Evolutionary conservation across 2,329 filamentous ascomycete species (phyloP), one percentile per base, ranked within the genome.

Genomic region (Fusarium verrucosum): DNA sequence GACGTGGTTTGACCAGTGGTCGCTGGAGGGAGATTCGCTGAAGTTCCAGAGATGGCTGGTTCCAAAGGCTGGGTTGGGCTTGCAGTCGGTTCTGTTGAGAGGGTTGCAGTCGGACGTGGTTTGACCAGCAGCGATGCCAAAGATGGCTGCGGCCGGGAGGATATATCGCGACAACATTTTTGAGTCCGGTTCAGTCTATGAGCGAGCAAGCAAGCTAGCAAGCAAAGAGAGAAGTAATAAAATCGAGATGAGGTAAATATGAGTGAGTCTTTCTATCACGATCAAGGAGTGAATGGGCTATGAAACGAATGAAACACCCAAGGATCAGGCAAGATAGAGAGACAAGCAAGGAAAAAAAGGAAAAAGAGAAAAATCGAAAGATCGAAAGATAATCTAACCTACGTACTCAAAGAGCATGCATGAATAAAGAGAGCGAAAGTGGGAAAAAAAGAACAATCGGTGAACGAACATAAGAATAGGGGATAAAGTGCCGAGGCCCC

Each of bases 101-200:
- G 94, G 94, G 73, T 96, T 89, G 81, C 94, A 98, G 37, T 83
- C 76, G 9, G 91, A 92, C 53, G 78, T 87, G 28, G 93, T 92
- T 76, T 97, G 94, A 44, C 90, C 92, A 33, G 82, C 68, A 43
- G 82, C 80, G 38, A 84, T 76, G 52, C 84, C 72, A 10, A 81
- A 51, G 55, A 85, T 70, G 53, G 77, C 74, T 49, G 79, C 78
- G 8, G 69, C 72, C 22, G 75, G 66, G 28, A 75, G 52, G 43
- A 79, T 58, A 22, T 55, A 65, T 43, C 70, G 65, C 51, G 66
- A 73, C 33, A 74, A 50, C 72, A 73, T 75, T 25, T 28, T 32
- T 20, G 28, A 32, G 36, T 14, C 13, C 3, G 10, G 10, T 22
- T 10, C 17, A 30, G 41, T 38, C 42, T 58, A 59, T 35, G 28